phyloP scores from a whole-genome alignment of 176 grass and related monocot genomes.

The Zoysia japonica region DNA sequence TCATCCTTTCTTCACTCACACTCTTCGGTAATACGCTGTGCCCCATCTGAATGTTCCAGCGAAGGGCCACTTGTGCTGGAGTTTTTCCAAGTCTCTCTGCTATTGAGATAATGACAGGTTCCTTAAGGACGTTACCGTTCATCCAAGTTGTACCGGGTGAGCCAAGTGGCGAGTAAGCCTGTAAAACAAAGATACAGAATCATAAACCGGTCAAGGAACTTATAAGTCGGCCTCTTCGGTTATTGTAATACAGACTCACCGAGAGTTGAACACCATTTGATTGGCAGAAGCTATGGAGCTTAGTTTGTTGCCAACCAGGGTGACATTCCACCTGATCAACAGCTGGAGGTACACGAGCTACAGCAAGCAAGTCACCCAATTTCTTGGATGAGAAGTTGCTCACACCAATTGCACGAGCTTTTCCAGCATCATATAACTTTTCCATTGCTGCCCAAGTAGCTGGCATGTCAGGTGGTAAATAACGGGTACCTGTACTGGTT shows the following conservation, averaged over 20 bases:
- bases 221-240: not conserved
- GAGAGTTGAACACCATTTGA: conserved; percentile 62
- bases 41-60: conserved; percentile 74
- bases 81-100: conserved; percentile 21
- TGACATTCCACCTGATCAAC: conserved; percentile 83
- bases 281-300: conserved; percentile 61
- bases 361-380: conserved; percentile 58
- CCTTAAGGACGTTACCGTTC: conserved; percentile 44
- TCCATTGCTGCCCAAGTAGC: conserved; percentile 81
- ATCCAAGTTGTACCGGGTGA: conserved; percentile 53
- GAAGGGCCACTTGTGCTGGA: conserved; percentile 42
- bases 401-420: conserved; percentile 72
- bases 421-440: conserved; percentile 63
- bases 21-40: conserved; percentile 77
- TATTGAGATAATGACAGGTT: conserved; percentile 48
- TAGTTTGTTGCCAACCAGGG: conserved; percentile 71
- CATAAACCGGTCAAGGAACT: not conserved
- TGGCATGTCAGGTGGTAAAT: conserved; percentile 52
- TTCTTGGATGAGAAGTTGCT: conserved; percentile 82
- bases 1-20: conserved; percentile 61
- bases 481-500: conserved; percentile 36
- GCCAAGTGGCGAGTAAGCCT: conserved; percentile 80
- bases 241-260: conserved; percentile 44
- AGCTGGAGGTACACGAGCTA: conserved; percentile 61
- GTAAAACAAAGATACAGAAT: conserved; percentile 31